Base-by-base conservation (phyloP, 805 yeast genomes). In the Kazachstania africana region DNA sequence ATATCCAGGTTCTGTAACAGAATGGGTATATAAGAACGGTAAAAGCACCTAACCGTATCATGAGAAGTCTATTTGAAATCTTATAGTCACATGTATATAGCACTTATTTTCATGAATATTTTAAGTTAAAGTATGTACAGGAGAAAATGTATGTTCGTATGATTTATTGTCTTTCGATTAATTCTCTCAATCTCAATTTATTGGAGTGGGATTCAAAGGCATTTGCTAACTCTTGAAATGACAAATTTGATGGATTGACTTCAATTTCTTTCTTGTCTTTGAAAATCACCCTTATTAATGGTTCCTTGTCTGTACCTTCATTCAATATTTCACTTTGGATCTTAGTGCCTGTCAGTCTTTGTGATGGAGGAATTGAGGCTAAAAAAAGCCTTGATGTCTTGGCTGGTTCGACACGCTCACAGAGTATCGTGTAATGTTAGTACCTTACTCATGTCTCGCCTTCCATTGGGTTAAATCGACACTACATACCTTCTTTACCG, bases 1-100 rank as follows among this genome's bases (percentile, higher is more conserved):
- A 57, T 88, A 88, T 59, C 58, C 67, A 24, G 97, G 97, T 4
- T 80, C 94, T 10, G 79, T 75, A 57, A 76, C 72, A 46, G 96
- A 88, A 53, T 88, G 97, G 97, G 50, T 63, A n/a, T 40, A 39
- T 31, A 45, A 43, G 22, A 44, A 47, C 12, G 50, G 51, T 12
- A 35, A 34, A n/a, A 16, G 21, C 12, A 14, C 26, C 10, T 16
- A 12, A 15, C n/a, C 23, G n/a, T n/a, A n/a, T n/a, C n/a, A n/a
- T n/a, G n/a, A n/a, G n/a, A n/a, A n/a, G n/a, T n/a, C n/a, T n/a
- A n/a, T n/a, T n/a, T n/a, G n/a, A n/a, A n/a, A n/a, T n/a, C n/a
- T n/a, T n/a, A n/a, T n/a, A n/a, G n/a, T 16, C 10, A 12, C 12
- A 23, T 26, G 28, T 26, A 26, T 10, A 26, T 26, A 26, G n/a